phyloP scores from a whole-genome alignment of 768 basidiomycete species.

The Suillus decipiens region DNA sequence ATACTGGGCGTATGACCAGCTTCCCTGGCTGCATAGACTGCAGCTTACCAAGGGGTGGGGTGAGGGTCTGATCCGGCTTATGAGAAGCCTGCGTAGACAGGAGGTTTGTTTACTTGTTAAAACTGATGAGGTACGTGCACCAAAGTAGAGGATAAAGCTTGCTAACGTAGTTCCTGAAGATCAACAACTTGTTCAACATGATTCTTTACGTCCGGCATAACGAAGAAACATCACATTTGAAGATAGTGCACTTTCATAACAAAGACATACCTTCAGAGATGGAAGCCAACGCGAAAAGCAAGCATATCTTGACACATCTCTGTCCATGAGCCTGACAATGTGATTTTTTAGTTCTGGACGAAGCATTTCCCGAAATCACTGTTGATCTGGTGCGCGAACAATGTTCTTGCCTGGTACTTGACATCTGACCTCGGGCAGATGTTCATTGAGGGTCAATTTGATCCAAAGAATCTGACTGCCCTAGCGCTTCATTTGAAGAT shows the following conservation, averaged over 20 bases:
- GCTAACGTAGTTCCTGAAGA: slow-evolving; percentile 39
- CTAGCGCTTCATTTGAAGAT: slow-evolving; percentile 51
- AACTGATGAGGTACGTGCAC: slow-evolving; percentile 58
- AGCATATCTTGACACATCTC: not conserved
- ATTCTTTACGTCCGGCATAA: slow-evolving; percentile 66
- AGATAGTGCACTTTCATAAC: slow-evolving; percentile 67
- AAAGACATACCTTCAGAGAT: slow-evolving; percentile 66
- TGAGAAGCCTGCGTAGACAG: slow-evolving; percentile 50
- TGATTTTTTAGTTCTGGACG: slow-evolving; percentile 47
- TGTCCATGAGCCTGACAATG: not conserved
- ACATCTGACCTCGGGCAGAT: slow-evolving; percentile 34
- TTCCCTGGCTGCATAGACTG: slow-evolving; percentile 46
- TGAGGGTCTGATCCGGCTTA: slow-evolving; percentile 40
- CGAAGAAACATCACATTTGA: slow-evolving; percentile 69
- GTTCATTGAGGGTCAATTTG: slow-evolving; percentile 45
- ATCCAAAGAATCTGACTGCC: slow-evolving; percentile 47
- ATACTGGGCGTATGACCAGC: slow-evolving; percentile 69
- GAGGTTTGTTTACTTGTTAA: slow-evolving; percentile 63
- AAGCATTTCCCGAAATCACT: slow-evolving; percentile 66
- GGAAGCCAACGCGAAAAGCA: slow-evolving; percentile 70
- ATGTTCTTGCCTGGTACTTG: not conserved
- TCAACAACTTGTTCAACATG: slow-evolving; percentile 64
- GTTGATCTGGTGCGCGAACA: slow-evolving; percentile 51
- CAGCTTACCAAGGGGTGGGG: slow-evolving; percentile 44
- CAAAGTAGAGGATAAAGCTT: not conserved